Conservation (phyloP, 2,329 filamentous ascomycete genomes). For the Botryotinia narcissicola region DNA sequence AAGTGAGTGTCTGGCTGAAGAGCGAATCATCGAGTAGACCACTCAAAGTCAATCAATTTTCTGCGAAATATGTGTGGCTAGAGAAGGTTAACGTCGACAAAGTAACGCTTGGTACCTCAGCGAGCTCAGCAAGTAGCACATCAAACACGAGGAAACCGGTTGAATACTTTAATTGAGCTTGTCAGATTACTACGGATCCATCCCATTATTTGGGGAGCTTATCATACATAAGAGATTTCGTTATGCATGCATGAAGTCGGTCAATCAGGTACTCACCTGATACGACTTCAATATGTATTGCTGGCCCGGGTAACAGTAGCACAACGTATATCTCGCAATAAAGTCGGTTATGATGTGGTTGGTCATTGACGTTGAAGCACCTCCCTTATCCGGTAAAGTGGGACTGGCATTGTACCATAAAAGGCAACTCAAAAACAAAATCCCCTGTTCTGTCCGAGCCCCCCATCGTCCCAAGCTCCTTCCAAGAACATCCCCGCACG, state of each 20-base stretch:
- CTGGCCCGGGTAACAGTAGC: neutral
- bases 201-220: neutral
- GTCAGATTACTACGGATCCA: neutral
- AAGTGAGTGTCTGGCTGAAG: neutral
- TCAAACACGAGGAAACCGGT: neutral
- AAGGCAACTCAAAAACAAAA: slow-evolving; percentile 10
- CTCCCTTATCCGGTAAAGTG: slow-evolving; percentile 10
- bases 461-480: neutral
- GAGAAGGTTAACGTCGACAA: neutral
- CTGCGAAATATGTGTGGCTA: neutral
- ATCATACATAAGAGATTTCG: neutral
- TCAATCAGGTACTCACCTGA: neutral
- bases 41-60: neutral
- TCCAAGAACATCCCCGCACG: neutral
- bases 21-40: neutral
- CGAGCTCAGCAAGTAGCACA: neutral
- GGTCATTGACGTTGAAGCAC: neutral
- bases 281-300: neutral
- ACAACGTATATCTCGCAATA: neutral
- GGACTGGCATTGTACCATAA: neutral
- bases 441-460: neutral
- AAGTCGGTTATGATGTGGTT: neutral
- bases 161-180: neutral
- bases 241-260: slow-evolving; percentile 3
- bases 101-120: neutral